Conservation (phyloP, 345 rosid genomes). For the Orychophragmus violaceus region DNA sequence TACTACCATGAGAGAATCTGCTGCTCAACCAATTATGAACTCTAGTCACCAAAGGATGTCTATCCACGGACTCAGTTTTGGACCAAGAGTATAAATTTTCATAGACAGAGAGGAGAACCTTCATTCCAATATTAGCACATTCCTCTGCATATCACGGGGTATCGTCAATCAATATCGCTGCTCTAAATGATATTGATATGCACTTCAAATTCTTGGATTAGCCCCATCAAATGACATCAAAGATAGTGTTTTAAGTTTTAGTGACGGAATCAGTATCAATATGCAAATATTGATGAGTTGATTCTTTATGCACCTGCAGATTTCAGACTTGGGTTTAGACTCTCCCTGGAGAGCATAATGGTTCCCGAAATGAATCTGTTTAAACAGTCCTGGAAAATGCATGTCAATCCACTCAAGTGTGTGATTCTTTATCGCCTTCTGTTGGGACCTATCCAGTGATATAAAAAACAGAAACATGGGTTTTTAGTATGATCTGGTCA, state of each 20-base stretch:
- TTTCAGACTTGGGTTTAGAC: conserved; percentile 93
- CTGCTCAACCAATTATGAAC: conserved; percentile 82
- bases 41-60: conserved; percentile 73
- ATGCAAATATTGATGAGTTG: neutral
- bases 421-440: conserved; percentile 91
- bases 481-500: neutral
- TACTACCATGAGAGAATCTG: conserved; percentile 44
- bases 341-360: conserved; percentile 93
- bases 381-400: conserved; percentile 78
- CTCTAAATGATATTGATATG: conserved; percentile 83
- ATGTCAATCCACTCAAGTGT: conserved; percentile 84
- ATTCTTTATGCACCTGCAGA: conserved; percentile 65
- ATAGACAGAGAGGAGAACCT: conserved; percentile 80
- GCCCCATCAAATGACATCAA: conserved; percentile 10
- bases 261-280: too few species aligned
- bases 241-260: neutral
- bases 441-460: conserved; percentile 89
- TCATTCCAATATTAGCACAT: conserved; percentile 82
- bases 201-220: conserved; percentile 48
- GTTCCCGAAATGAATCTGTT: conserved; percentile 93
- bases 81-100: conserved; percentile 95
- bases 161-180: conserved; percentile 81
- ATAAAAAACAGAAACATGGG: neutral
- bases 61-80: conserved; percentile 52
- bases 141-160: conserved; percentile 87